Percentiles rank a stretch among this genome's conserved stretches.
phyloP scores from a whole-genome alignment of 176 grass and related monocot genomes.

The Lolium rigidum region DNA sequence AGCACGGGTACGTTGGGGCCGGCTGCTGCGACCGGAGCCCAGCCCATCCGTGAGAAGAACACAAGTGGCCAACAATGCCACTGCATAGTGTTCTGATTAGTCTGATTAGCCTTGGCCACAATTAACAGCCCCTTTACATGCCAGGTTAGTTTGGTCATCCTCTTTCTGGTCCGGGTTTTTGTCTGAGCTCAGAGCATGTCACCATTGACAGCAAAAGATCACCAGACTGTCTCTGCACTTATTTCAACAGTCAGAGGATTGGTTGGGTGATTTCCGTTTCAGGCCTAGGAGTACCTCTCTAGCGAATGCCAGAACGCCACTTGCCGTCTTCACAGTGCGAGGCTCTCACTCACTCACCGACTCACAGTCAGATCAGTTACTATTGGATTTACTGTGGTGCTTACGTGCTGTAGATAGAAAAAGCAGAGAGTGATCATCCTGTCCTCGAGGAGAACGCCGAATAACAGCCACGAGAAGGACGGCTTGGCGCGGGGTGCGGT shows the following conservation, averaged over 20 bases:
- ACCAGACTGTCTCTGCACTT: not conserved
- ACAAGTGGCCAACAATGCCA: too few species aligned
- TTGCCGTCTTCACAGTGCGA: not conserved
- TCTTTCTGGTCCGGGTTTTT: not conserved
- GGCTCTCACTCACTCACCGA: not conserved
- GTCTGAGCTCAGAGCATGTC: not conserved
- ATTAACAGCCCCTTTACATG: not conserved
- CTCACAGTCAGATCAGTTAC: not conserved
- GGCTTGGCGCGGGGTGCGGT: not conserved
- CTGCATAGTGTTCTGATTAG: not conserved
- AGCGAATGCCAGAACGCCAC: not conserved
- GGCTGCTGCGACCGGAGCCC: too few species aligned
- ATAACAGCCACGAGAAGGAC: constrained; percentile 36
- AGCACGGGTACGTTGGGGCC: too few species aligned
- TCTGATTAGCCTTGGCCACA: not conserved
- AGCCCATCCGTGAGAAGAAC: too few species aligned
- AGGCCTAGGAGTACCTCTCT: too few species aligned
- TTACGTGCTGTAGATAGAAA: not conserved
- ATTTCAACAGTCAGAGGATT: not conserved
- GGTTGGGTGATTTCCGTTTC: not conserved
- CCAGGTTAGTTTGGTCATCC: not conserved
- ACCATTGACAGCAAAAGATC: not conserved
- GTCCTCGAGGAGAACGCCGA: constrained; percentile 20
- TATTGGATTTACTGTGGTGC: not conserved
- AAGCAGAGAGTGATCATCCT: not conserved